Base-by-base conservation (phyloP, 2,329 filamentous ascomycete species). In the Whalleya microplaca region DNA sequence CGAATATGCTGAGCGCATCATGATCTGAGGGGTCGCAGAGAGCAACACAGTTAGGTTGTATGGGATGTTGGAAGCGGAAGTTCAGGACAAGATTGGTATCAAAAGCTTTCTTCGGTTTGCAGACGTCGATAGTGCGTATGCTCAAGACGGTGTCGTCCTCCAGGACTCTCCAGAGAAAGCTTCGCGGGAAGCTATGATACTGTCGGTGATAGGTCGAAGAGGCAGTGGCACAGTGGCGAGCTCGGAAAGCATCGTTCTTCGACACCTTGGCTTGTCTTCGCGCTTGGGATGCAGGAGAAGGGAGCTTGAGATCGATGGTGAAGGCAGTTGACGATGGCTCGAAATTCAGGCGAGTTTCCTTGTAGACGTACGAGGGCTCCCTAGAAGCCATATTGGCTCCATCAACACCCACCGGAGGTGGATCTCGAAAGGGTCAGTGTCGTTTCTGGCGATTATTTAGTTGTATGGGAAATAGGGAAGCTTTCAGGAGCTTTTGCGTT, bases 101-200 rank as follows among this genome's bases (percentile, higher is more conserved):
- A 43, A 80, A 75, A 20, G 86, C 83, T 64, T 80, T 82, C 59
- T 80, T 81, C 63, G 81, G 84, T 76, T 84, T 92, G 71, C 86
- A 89, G 63, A 97, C 77, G 74, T 99, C 95, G 58, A 91, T 86
- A 41, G 86, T 87, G 69, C 91, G 89, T 48, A 99, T 81, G 75
- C 95, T 94, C 65, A 99, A 80, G 60, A 92, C 80, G 64, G 84
- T 90, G 68, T 87, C 86, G 67, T 91, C 86, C 69, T 96, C 89
- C 58, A 97, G 77, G 41, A 98, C 83, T 65, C 94, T 86, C 95
- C 95, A 99, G 46, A 96, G 82, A 71, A 98, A 96, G 73, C 86
- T 91, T 70, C 90, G 87, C 41, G 95, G 95, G 62, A 89, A 87
- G 62, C 84, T 80, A 69, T 89, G 85, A 72, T 89, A 84, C 72